Percentiles rank a stretch among this genome's conserved stretches.
These are phyloP conservation scores for Penicillium diatomitis DNA, from an alignment of 495 filamentous ascomycete genomes.

Conservation along the genomic window DNA sequence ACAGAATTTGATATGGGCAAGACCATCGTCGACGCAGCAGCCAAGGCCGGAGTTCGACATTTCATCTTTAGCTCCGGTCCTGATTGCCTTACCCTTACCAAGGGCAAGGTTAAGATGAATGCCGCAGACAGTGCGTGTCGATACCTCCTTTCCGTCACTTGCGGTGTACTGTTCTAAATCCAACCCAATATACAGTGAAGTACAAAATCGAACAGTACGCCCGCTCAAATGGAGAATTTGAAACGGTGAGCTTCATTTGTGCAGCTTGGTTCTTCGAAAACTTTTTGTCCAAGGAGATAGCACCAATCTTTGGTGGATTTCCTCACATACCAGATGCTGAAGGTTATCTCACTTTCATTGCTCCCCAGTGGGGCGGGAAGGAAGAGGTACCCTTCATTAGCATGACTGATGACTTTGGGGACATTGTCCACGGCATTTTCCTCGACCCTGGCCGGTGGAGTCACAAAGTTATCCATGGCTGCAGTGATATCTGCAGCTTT, in stretches of 20 bases:
- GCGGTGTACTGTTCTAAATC: no score
- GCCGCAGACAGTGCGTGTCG: background rate
- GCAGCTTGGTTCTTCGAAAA: background rate
- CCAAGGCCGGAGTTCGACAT: background rate
- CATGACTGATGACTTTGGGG: slow-evolving; percentile 23
- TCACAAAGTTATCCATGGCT: background rate
- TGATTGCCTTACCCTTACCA: background rate
- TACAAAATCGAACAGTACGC: no score
- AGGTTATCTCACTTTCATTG: background rate
- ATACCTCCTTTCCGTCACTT: no score
- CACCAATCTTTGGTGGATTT: background rate
- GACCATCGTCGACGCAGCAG: background rate
- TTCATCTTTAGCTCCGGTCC: background rate
- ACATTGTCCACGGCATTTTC: slow-evolving; percentile 26
- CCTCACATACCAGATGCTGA: background rate
- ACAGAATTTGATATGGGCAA: background rate
- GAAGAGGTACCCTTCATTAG: slow-evolving; percentile 20
- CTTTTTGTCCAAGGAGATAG: background rate
- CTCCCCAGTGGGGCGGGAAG: slow-evolving; percentile 10
- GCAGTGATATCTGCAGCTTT: background rate
- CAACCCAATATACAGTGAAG: no score
- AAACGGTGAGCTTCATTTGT: background rate
- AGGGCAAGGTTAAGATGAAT: background rate
- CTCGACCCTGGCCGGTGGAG: slow-evolving; percentile 12
- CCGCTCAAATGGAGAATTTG: background rate